These are phyloP conservation scores for Glycine soja DNA, from an alignment of 306 rosid genomes.

Conservation along the genomic window DNA sequence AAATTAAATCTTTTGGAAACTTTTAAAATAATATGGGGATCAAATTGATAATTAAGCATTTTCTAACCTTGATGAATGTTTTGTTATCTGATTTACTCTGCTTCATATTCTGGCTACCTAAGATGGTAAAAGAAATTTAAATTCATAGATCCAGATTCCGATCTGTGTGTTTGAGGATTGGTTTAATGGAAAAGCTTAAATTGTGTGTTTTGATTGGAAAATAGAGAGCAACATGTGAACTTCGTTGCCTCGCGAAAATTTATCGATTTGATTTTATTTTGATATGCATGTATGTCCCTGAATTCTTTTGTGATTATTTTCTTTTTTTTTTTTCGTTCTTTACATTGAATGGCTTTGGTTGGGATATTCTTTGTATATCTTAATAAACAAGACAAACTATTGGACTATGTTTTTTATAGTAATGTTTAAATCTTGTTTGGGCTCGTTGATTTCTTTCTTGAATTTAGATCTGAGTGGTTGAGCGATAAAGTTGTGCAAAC, in stretches of 20 bases:
- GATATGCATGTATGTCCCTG: neutral
- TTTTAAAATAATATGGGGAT: too few relatives aligned
- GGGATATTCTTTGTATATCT: neutral
- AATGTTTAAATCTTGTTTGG: constrained; percentile 6
- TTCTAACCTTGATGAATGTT: neutral
- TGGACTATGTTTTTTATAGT: neutral
- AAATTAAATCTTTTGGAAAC: too few relatives aligned
- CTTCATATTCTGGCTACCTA: neutral
- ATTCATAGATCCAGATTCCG: neutral
- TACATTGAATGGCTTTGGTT: neutral
- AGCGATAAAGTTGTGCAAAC: neutral
- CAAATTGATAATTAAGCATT: too few relatives aligned
- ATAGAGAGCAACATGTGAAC: neutral
- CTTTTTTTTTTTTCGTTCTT: neutral
- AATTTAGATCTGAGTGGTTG: constrained; percentile 2
- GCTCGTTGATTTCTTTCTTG: neutral
- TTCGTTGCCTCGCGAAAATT: neutral
- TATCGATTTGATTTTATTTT: neutral
- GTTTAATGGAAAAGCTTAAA: too few relatives aligned
- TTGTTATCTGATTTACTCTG: neutral
- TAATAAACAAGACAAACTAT: neutral
- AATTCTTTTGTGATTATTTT: neutral
- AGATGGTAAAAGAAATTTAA: neutral
- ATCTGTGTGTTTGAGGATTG: neutral
- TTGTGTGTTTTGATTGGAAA: neutral